These are phyloP conservation scores for Fusarium buharicum DNA, from an alignment of 2,329 filamentous ascomycete genomes.

Conservation along the genomic window DNA sequence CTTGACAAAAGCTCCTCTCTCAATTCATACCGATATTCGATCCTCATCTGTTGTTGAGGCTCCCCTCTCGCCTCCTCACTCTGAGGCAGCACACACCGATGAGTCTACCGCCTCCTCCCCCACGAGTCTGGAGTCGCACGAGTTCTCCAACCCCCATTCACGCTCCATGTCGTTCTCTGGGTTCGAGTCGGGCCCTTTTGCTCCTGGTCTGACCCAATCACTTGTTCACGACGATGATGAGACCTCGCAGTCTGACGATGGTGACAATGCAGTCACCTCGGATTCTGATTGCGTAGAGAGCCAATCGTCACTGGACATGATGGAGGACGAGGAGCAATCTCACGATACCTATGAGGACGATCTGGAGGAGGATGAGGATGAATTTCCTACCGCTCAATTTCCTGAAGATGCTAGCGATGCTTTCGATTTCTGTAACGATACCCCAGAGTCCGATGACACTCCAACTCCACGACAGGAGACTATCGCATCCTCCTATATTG, in stretches of 20 bases:
- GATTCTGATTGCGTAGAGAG: conserved; percentile 59
- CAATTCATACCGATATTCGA: conserved; percentile 43
- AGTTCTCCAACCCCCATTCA: conserved; percentile 54
- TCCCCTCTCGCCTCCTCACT: conserved; percentile 57
- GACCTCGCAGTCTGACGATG: conserved; percentile 58
- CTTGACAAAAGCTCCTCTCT: conserved; percentile 59
- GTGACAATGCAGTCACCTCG: conserved; percentile 57
- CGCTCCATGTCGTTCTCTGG: conserved; percentile 65
- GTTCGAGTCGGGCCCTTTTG: conserved; percentile 57
- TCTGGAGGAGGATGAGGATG: conserved; percentile 44
- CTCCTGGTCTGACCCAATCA: conserved; percentile 46
- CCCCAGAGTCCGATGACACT: conserved; percentile 57
- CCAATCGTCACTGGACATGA: conserved; percentile 48
- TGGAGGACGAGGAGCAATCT: conserved; percentile 46
- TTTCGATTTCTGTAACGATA: conserved; percentile 50
- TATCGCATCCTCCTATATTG: conserved; percentile 51
- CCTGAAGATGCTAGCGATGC: conserved; percentile 54
- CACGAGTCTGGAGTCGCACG: conserved; percentile 48
- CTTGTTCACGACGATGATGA: conserved; percentile 55
- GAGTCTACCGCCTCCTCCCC: conserved; percentile 55
- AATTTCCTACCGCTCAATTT: conserved; percentile 54
- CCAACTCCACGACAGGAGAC: conserved; percentile 56
- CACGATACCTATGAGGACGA: conserved; percentile 49
- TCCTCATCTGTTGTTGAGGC: conserved; percentile 36
- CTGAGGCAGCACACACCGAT: conserved; percentile 60